Base-by-base conservation (phyloP, 2,329 filamentous ascomycete genomes). In the Penicillium sp. region DNA sequence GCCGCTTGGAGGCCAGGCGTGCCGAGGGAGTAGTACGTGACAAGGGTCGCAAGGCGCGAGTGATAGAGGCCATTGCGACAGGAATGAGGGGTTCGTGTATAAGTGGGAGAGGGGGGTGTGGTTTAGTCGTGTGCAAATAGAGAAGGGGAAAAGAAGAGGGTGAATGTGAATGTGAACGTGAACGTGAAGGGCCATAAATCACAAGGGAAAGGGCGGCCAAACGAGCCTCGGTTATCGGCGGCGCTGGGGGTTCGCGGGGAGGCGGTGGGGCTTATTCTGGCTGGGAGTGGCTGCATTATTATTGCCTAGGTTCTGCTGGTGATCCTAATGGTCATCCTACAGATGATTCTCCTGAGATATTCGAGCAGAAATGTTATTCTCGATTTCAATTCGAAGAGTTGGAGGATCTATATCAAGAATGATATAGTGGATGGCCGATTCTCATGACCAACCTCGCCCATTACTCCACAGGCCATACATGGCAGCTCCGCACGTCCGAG, bases 1-100 rank as follows among this genome's bases (percentile, higher is more conserved):
- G 66, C 53, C 71, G 70, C 71, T 74, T 75, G 11, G 77, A 66
- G 51, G 74, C 69, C 56, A 79, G 69, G 44, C 79, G 74, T 57
- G 77, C 65, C 50, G 76, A 71, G 55, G 73, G 64, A 60, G 70
- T 64, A 63, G 73, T 74, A 66, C 76, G 75, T 64, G 75, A 77
- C 67, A 78, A 70, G 53, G 80, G 79, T 60, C 80, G 78, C 68
- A 82, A 67, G 18, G 73, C 72, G 65, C 79, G 80, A 58, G 75
- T 73, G 64, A 83, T 74, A 49, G 79, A 79, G 56, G 80, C 79
- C 82, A 84, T 84, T 52, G 51, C 71, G 63, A 59, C 39, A 27
- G 9, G 18, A 58, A 16, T 41, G 43, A 55, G 37, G 54, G 54
- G 54, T 43, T 49, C 7, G 18, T n/a, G 31, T n/a, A 37, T 19